phyloP scores from a whole-genome alignment of 495 filamentous ascomycete genomes.

The Niebla homalea region DNA sequence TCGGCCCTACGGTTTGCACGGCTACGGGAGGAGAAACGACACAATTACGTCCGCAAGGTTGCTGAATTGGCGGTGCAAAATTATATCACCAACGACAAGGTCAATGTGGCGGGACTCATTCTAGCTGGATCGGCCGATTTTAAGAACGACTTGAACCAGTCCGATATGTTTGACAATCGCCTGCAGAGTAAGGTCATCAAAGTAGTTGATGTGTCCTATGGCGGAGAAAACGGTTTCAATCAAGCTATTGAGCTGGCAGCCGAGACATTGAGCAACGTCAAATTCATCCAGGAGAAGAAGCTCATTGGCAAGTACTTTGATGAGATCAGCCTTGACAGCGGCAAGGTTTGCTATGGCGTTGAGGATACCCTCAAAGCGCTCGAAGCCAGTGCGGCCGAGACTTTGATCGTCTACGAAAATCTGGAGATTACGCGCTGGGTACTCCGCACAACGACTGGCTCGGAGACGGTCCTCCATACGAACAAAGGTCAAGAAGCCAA shows the following conservation, averaged over 20 bases:
- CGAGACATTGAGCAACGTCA: constrained; percentile 97
- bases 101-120: constrained; percentile 90
- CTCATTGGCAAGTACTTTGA: constrained; percentile 97
- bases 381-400: constrained; percentile 89
- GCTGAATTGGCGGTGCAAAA: constrained; percentile 96
- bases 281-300: constrained; percentile 99
- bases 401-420: constrained; percentile 94
- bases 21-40: constrained; percentile 98
- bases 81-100: constrained; percentile 94
- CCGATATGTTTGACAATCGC: constrained; percentile 90
- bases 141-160: constrained; percentile 97
- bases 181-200: constrained; percentile 94
- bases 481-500: constrained; percentile 73
- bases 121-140: constrained; percentile 96
- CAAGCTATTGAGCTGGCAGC: constrained; percentile 91
- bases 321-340: constrained; percentile 93
- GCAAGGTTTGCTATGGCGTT: constrained; percentile 91
- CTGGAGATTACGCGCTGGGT: constrained; percentile 84
- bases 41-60: constrained; percentile 99
- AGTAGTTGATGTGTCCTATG: constrained; percentile 95
- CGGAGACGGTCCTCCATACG: constrained; percentile 66
- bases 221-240: constrained; percentile 98
- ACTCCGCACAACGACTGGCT: constrained; percentile 61
- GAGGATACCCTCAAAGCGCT: constrained; percentile 97
- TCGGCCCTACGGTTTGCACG: constrained; percentile 97